Conservation (phyloP, 345 rosid species). For the Moricandia moricandioides region DNA sequence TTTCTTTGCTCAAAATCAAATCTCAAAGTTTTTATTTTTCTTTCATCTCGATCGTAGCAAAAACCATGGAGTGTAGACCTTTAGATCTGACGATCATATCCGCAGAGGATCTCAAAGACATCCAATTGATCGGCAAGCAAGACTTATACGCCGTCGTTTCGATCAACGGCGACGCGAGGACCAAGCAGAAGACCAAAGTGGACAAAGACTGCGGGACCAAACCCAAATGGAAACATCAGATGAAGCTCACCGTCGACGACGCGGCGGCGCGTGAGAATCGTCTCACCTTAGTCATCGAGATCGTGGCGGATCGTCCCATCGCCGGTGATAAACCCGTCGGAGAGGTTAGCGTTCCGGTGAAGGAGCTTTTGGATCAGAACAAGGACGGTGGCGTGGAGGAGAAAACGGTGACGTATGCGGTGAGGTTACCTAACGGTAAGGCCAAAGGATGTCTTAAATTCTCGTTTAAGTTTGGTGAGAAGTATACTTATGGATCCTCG, state of each 20-base stretch:
- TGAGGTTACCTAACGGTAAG: slow-evolving; percentile 34
- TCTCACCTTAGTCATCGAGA: slow-evolving; percentile 37
- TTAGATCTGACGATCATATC: slow-evolving; percentile 53
- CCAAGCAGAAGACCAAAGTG: slow-evolving; percentile 48
- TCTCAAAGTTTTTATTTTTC: neutral
- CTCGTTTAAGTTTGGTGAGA: slow-evolving; percentile 36
- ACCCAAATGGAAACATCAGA: slow-evolving; percentile 54
- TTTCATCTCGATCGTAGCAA: neutral
- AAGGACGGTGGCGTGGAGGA: slow-evolving; percentile 22
- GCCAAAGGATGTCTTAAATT: slow-evolving; percentile 35
- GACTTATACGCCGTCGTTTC: slow-evolving; percentile 57
- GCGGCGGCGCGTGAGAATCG: slow-evolving; percentile 43
- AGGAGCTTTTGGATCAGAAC: slow-evolving; percentile 47
- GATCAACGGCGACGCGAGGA: slow-evolving; percentile 43
- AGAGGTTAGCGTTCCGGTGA: slow-evolving; percentile 48
- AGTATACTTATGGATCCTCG: slow-evolving; percentile 24
- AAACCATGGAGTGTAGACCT: slow-evolving; percentile 52
- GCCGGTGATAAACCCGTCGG: slow-evolving; percentile 54
- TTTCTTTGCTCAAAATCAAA: neutral
- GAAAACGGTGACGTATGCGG: slow-evolving; percentile 34
- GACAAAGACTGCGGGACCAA: slow-evolving; percentile 51
- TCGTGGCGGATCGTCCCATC: slow-evolving; percentile 51
- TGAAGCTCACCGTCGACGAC: slow-evolving; percentile 57
- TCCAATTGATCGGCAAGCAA: slow-evolving; percentile 57
- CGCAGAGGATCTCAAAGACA: slow-evolving; percentile 53